Evolutionary conservation across 2,329 filamentous ascomycete genomes (phyloP).

Genomic region (Fusarium mangiferae): DNA sequence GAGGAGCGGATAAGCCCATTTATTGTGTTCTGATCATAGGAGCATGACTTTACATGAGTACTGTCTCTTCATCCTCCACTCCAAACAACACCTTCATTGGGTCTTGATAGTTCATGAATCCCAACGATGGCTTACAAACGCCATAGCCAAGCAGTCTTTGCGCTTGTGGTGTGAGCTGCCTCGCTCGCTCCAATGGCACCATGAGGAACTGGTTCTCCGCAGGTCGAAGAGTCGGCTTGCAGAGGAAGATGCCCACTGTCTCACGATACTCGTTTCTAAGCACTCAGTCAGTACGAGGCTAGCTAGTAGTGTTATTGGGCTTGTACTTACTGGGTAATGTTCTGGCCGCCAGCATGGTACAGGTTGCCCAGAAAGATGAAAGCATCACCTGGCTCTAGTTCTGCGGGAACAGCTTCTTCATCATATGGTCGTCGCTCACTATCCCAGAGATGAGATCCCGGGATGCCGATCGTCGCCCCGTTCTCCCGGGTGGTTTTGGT

Average conservation of each 20-base stretch:
- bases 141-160: slow-evolving; percentile 23
- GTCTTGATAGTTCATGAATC: slow-evolving; percentile 31
- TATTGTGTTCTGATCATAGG: not conserved
- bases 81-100: slow-evolving; percentile 25
- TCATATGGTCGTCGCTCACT: slow-evolving; percentile 49
- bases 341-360: slow-evolving; percentile 55
- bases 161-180: slow-evolving; percentile 20
- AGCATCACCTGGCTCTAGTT: slow-evolving; percentile 54
- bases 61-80: slow-evolving; percentile 24
- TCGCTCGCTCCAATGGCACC: slow-evolving; percentile 8
- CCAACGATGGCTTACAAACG: slow-evolving; percentile 7
- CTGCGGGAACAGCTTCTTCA: slow-evolving; percentile 52
- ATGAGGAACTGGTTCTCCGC: slow-evolving; percentile 30
- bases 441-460: slow-evolving; percentile 54
- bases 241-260: slow-evolving; percentile 27
- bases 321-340: slow-evolving; percentile 42
- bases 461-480: slow-evolving; percentile 55
- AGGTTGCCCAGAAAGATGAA: slow-evolving; percentile 53
- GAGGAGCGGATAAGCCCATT: not conserved
- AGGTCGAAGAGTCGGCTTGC: slow-evolving; percentile 18
- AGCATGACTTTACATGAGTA: not conserved
- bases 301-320: rapidly evolving
- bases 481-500: slow-evolving; percentile 55
- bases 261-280: slow-evolving; percentile 5
- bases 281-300: not conserved